Percentiles rank a stretch among this genome's conserved stretches.
Conservation (phyloP, 768 basidiomycete genomes). For the Filobasidium floriforme region DNA sequence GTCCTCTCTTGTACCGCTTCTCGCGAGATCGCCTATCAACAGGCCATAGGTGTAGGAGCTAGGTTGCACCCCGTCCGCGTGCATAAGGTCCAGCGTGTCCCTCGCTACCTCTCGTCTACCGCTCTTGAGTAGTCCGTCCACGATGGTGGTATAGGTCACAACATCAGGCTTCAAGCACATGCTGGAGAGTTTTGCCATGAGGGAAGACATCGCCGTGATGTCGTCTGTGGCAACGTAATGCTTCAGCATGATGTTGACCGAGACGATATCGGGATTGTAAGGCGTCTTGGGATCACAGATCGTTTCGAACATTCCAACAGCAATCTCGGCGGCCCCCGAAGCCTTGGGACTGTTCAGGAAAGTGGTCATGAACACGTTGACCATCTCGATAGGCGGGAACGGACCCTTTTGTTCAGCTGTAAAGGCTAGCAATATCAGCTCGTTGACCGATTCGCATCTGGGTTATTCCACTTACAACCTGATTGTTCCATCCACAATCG, state of each 20-base stretch:
- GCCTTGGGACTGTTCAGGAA: constrained; percentile 49
- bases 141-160: constrained; percentile 77
- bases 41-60: constrained; percentile 70
- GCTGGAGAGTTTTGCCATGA: constrained; percentile 32
- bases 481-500: constrained; percentile 21
- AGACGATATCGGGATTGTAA: constrained; percentile 62
- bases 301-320: constrained; percentile 46
- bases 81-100: constrained; percentile 65
- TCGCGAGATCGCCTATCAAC: constrained; percentile 68
- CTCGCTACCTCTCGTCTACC: constrained; percentile 61
- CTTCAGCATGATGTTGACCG: constrained; percentile 72
- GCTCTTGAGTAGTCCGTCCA: constrained; percentile 65
- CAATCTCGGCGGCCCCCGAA: constrained; percentile 40
- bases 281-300: constrained; percentile 48
- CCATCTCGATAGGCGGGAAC: constrained; percentile 43
- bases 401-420: constrained; percentile 5
- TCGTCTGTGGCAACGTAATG: constrained; percentile 61
- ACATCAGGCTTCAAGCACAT: constrained; percentile 67
- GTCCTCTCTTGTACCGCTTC: constrained; percentile 52
- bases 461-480: neutral
- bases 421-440: neutral
- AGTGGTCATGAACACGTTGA: constrained; percentile 69
- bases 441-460: neutral
- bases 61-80: constrained; percentile 61
- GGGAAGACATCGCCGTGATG: constrained; percentile 55